A percentile compares a stretch with the other conserved stretches of the same genome.
Conservation (phyloP, 345 rosid genomes). For the Zanthoxylum bungeanum region DNA sequence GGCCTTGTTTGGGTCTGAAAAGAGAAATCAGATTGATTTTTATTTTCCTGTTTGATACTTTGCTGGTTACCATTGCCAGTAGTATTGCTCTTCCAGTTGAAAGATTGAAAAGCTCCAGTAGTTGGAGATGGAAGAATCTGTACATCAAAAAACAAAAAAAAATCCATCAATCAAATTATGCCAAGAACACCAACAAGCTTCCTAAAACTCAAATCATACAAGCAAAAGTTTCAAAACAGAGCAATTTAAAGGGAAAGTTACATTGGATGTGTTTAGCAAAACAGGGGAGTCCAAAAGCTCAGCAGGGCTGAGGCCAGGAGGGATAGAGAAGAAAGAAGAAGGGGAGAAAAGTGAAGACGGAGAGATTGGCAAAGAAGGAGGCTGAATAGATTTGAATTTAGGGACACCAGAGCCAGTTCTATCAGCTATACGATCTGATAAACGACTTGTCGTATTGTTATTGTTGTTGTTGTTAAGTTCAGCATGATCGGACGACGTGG, state of each 20-base stretch:
- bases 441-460: neutral
- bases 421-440: conserved; percentile 45
- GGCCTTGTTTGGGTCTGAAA: conserved; percentile 45
- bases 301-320: conserved; percentile 77
- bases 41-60: conserved; percentile 42
- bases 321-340: conserved; percentile 73
- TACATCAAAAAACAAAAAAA: conserved; percentile 4
- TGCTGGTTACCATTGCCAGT: conserved; percentile 21
- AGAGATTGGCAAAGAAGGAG: conserved; percentile 79
- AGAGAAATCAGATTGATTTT: conserved; percentile 43
- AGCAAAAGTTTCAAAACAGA: neutral
- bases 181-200: neutral
- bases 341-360: conserved; percentile 56
- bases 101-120: conserved; percentile 63
- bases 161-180: conserved; percentile 2
- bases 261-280: conserved; percentile 58
- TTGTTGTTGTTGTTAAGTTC: neutral
- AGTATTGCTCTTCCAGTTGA: conserved; percentile 42
- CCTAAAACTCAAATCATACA: neutral
- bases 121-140: conserved; percentile 90
- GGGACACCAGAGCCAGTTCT: conserved; percentile 73
- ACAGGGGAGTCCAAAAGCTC: no score
- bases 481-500: neutral
- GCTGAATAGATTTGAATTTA: conserved; percentile 73
- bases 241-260: conserved; percentile 22